These are phyloP conservation scores for Phalaenopsis aphrodite DNA, from an alignment of 106 monocot species.

Conservation along the genomic window DNA sequence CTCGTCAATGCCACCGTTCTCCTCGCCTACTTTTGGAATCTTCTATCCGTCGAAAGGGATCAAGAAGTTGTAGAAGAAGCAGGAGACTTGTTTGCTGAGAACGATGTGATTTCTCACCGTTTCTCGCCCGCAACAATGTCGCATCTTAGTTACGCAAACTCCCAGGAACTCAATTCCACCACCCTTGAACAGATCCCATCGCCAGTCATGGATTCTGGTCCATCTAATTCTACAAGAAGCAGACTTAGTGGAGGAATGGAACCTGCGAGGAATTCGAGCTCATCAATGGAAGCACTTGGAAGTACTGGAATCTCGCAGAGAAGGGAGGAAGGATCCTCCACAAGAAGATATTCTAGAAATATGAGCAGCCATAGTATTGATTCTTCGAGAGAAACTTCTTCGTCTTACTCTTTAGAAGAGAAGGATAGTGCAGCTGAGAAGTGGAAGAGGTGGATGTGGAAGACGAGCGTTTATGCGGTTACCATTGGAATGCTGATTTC, in stretches of 20 bases:
- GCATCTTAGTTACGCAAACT: slow-evolving; percentile 1
- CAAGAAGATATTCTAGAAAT: slow-evolving; percentile 2
- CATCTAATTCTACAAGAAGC: neutral
- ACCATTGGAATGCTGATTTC: slow-evolving; percentile 48
- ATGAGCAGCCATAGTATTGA: neutral
- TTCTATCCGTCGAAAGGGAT: slow-evolving; percentile 20
- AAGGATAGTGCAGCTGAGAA: slow-evolving; percentile 5
- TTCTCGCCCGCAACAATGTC: slow-evolving; percentile 31
- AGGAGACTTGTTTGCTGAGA: slow-evolving; percentile 5
- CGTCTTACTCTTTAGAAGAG: neutral
- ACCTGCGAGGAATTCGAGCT: neutral
- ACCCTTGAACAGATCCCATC: neutral
- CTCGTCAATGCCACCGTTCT: slow-evolving; percentile 19
- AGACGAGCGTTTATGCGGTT: slow-evolving; percentile 32
- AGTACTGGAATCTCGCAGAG: slow-evolving; percentile 3
- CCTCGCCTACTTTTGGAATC: slow-evolving; percentile 26
- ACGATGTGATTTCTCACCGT: slow-evolving; percentile 21
- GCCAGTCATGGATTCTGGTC: neutral
- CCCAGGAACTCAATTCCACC: neutral
- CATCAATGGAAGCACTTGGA: neutral
- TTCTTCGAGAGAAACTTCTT: neutral
- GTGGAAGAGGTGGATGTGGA: slow-evolving; percentile 34
- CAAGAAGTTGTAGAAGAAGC: slow-evolving; percentile 13
- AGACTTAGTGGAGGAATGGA: neutral
- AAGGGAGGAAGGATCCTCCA: slow-evolving; percentile 5